Evolutionary conservation across 345 rosid genomes (phyloP), one percentile per base, ranked within the genome.

Genomic region (Citrus cavaleriei): DNA sequence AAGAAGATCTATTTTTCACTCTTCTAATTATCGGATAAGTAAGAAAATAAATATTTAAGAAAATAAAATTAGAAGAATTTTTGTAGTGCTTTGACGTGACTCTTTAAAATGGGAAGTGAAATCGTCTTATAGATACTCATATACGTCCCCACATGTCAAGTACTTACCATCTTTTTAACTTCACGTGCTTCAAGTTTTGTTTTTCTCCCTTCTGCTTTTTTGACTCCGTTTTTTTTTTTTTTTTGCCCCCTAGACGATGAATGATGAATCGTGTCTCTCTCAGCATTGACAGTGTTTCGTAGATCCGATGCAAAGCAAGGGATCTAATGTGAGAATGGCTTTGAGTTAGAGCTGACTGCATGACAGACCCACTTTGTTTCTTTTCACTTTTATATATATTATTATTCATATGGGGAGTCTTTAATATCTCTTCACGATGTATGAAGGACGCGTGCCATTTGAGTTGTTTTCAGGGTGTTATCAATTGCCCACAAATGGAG

Each of bases 231-330:
- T 35, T 35, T 35, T 35, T 46, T 24, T 54, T 38, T 12, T 10
- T 10, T 51, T 35, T 0, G 37, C 37, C 37, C 27, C 3, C 25
- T 72, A 7, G 54, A 61, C 9, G 30, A 37, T 46, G 51, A 46
- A 46, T 46, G 68, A 51, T 38, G 73, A 62, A 62, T 54, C 34
- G 51, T 72, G 38, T 58, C 32, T 32, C 73, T 54, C 77, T 74
- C 73, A 78, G 59, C 64, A 61, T 55, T 61, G 70, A 61, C 83
- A 64, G 79, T 78, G 84, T 78, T 78, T 78, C 84, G 76, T 78
- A 83, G 84, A 85, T 85, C 76, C 86, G 62, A 76, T 81, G 81
- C 81, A 78, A 73, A 59, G 58, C 54, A 61, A 24, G 73, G 68
- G 69, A 76, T 79, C 80, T 78, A 67, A 37, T 3, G 25, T 25